phyloP scores from a whole-genome alignment of 352 stramenopile genomes.

The Phytophthora kernoviae region DNA sequence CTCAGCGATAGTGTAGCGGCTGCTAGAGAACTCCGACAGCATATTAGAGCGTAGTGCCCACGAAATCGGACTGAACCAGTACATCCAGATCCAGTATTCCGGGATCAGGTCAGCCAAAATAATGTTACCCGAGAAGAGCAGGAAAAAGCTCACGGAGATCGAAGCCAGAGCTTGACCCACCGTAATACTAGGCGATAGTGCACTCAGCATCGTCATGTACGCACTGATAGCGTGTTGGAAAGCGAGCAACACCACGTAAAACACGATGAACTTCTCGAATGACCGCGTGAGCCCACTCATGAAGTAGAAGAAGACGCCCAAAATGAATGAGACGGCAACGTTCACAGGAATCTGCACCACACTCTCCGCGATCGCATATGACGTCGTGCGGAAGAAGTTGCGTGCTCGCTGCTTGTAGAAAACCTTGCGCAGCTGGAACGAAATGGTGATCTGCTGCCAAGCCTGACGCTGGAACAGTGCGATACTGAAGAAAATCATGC shows the following conservation, averaged over 20 bases:
- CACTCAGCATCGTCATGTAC: conserved; percentile 68
- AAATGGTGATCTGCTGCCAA: conserved; percentile 75
- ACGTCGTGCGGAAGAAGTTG: conserved; percentile 90
- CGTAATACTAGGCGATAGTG: conserved; percentile 61
- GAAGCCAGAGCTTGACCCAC: conserved; percentile 47
- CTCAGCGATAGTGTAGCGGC: conserved; percentile 29
- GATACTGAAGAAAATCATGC: conserved; percentile 77
- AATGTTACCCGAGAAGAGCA: conserved; percentile 78
- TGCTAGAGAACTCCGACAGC: conserved; percentile 57
- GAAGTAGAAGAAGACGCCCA: conserved; percentile 87
- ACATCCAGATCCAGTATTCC: conserved; percentile 81
- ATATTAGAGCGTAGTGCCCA: conserved; percentile 63
- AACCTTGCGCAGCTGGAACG: conserved; percentile 75
- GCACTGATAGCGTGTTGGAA: conserved; percentile 79
- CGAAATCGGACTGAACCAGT: conserved; percentile 70
- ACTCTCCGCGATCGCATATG: conserved; percentile 76
- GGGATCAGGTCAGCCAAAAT: conserved; percentile 69
- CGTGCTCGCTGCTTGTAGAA: conserved; percentile 91
- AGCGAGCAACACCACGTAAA: conserved; percentile 68
- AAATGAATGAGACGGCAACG: conserved; percentile 64
- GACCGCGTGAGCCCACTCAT: conserved; percentile 80
- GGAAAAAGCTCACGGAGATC: conserved; percentile 65
- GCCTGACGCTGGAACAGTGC: conserved; percentile 73
- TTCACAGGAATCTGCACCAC: conserved; percentile 65
- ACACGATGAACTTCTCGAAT: conserved; percentile 79